Conservation (phyloP, 1,284 basidiomycete species). For the Cryptococcus deneoformans region DNA sequence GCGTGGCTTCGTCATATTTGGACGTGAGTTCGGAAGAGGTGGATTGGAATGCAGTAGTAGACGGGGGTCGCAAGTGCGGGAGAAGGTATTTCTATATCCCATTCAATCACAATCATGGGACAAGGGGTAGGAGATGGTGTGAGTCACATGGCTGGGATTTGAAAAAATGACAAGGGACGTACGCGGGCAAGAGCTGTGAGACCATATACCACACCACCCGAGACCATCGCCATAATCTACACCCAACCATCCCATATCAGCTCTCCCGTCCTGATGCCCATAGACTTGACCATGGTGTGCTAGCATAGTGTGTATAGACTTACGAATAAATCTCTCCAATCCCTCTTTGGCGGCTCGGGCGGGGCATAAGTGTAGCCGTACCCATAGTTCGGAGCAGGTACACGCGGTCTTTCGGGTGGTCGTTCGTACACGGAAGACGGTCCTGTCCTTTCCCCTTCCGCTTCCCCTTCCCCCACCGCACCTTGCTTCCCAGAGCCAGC, state of each 20-base stretch:
- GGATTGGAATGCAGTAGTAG: slow-evolving; percentile 81
- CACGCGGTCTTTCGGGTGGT: slow-evolving; percentile 9
- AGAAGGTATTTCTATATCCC: slow-evolving; percentile 75
- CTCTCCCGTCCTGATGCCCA: background rate
- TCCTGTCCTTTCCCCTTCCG: background rate
- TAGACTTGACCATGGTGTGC: too few relatives aligned
- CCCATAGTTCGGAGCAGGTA: slow-evolving; percentile 9
- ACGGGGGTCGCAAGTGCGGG: slow-evolving; percentile 92
- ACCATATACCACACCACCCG: slow-evolving; percentile 84
- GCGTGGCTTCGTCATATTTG: slow-evolving; percentile 91
- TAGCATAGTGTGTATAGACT: slow-evolving; percentile 32
- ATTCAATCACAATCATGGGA: background rate
- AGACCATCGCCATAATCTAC: slow-evolving; percentile 90
- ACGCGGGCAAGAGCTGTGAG: slow-evolving; percentile 82
- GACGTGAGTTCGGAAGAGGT: slow-evolving; percentile 80
- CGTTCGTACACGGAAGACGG: background rate
- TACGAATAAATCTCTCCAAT: slow-evolving; percentile 96
- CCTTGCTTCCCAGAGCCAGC: too few relatives aligned
- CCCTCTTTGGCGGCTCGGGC: slow-evolving; percentile 56
- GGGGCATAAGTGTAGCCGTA: slow-evolving; percentile 24
- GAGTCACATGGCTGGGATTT: too few relatives aligned
- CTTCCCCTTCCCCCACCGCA: background rate
- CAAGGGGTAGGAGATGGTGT: background rate
- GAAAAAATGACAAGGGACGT: slow-evolving; percentile 24
- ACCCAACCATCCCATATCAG: background rate